A percentile compares a stretch with the other conserved stretches of the same genome.
Conservation (phyloP, 2,329 filamentous ascomycete genomes). For the Fusarium globosum region DNA sequence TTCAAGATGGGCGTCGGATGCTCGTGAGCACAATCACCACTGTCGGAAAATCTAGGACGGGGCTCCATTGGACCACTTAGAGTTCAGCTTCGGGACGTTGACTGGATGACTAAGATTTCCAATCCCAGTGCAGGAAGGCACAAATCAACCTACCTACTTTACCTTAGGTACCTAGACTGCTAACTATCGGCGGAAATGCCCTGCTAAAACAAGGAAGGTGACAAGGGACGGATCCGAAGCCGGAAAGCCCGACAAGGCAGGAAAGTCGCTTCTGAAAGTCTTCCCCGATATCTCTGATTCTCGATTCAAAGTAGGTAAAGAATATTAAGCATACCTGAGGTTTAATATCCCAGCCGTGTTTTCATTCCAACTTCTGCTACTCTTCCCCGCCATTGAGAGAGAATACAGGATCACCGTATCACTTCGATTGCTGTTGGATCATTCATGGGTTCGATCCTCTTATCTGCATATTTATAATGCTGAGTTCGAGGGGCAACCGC, state of each 20-base stretch:
- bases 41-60: conserved; percentile 47
- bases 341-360: neutral
- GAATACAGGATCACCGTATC: neutral
- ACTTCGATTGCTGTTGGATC: neutral
- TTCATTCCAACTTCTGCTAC: conserved; percentile 3
- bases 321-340: neutral
- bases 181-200: conserved; percentile 1
- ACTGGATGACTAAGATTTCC: conserved; percentile 33
- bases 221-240: conserved; percentile 31
- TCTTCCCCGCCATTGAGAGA: neutral
- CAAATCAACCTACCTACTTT: neutral
- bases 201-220: conserved; percentile 14
- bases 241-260: conserved; percentile 25
- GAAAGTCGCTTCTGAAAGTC: conserved; percentile 14
- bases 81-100: conserved; percentile 10
- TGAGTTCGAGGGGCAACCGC: conserved; percentile 49
- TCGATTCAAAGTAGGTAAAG: conserved; percentile 2
- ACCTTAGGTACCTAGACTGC: neutral
- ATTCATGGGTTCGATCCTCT: conserved; percentile 11
- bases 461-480: conserved; percentile 40
- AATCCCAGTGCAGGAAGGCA: conserved; percentile 15
- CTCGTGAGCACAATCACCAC: conserved; percentile 36
- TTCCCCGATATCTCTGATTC: conserved; percentile 19
- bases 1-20: conserved; percentile 39
- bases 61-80: conserved; percentile 38